Base-by-base conservation (phyloP, 1,284 basidiomycete genomes). In the Mycosarcoma maydis region DNA sequence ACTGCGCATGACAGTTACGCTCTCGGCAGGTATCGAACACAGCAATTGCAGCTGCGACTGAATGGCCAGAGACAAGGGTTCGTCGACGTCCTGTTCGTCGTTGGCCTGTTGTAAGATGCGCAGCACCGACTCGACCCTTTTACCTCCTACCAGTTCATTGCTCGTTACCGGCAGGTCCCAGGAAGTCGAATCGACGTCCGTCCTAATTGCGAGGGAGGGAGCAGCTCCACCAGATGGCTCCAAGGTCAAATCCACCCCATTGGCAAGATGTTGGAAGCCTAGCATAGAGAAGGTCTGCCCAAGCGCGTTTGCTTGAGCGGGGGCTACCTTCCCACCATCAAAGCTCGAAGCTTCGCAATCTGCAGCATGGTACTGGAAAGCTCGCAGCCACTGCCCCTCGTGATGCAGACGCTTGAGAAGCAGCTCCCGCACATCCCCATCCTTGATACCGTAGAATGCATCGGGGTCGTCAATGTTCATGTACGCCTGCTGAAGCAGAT, bases 381-480 rank as follows among this genome's bases (percentile, higher is more conserved):
- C 92, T 73, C 90, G 90, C 33, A 90, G 88, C 90, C 94, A 96
- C 76, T 94, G 89, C 11, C 88, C 87, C 81, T 98, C 96, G 73
- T 98, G 95, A 72, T 92, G 90, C 57, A 95, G 89, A 4, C 92
- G 88, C 62, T 88, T 90, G 38, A 94, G 85, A 30, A 98, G 85
- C 55, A 93, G 90, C 37, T 88, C 86, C 24, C 87, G 86, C 13
- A 92, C 86, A 75, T 98, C 88, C n/a, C 88, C 87, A 26, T 83
- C 83, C 62, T 89, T 86, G 62, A 98, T 92, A 2, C 92, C 93
- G 81, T 98, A 98, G 81, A 98, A 98, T 1, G 95, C 93, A 75
- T 98, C 95, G 0, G 94, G 94, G 76, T 98, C 95, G 76, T 96
- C 93, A 56, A 98, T 92, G 76, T 92, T 91, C 64, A 88, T 89